These are phyloP conservation scores for Eucalyptus fibrosa DNA, from an alignment of 345 rosid species.

Conservation along the genomic window DNA sequence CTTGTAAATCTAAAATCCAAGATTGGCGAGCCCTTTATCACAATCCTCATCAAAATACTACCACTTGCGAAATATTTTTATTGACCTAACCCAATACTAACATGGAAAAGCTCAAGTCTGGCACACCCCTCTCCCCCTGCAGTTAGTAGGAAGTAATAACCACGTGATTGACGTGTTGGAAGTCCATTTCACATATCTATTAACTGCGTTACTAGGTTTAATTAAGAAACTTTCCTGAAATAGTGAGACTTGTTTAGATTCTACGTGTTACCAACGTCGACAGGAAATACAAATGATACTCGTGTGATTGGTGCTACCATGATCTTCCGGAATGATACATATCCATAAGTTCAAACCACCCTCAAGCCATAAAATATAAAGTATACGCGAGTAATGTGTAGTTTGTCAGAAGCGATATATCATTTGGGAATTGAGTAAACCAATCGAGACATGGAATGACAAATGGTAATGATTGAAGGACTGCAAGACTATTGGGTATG, in stretches of 20 bases:
- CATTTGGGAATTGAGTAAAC: background rate
- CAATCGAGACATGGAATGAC: background rate
- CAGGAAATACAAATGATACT: background rate
- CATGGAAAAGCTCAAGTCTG: background rate
- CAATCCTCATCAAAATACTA: background rate
- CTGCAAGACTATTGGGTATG: background rate
- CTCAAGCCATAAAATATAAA: background rate
- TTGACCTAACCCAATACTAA: background rate
- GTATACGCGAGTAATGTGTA: background rate
- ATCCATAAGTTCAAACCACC: background rate
- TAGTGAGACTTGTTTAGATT: background rate
- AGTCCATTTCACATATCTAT: background rate
- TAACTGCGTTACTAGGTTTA: background rate
- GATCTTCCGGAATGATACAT: background rate
- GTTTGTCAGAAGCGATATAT: background rate
- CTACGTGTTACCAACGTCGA: background rate
- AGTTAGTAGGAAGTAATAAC: background rate
- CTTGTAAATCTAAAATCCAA: background rate
- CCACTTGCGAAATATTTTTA: background rate
- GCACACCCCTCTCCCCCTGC: background rate
- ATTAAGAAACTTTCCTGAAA: background rate
- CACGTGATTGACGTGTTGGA: background rate
- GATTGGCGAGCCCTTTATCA: background rate
- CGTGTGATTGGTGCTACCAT: background rate
- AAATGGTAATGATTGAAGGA: background rate